Evolutionary conservation across 768 basidiomycete species (phyloP), one percentile per base, ranked within the genome.

Genomic region (Tricholoma bakamatsutake): DNA sequence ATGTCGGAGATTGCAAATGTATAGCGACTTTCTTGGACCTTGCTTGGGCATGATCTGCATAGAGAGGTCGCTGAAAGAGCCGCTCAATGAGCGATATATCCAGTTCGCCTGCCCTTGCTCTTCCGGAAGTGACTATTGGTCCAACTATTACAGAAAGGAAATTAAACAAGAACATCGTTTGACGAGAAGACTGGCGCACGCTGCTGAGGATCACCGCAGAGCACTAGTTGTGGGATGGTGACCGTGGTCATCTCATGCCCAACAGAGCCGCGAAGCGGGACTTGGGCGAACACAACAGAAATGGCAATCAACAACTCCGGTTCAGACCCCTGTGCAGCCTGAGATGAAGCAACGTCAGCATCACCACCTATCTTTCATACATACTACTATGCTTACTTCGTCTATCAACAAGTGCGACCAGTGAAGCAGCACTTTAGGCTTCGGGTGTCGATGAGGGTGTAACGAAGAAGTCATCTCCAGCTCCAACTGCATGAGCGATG

Each of bases 321-420:
- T 59, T 81, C 79, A 11, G 77, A 77, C 7, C 77, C 78, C 72
- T 81, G 78, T 4, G 78, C 79, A 13, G 79, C 79, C 78, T 80
- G 56, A 2, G 15, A 56, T 34, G n/a, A 24, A 21, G 35, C 28
- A 47, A 43, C 34, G 39, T 52, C 45, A 56, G 34, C 10, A 31
- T 30, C 48, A 34, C 40, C 31, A 57, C 12, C 17, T 24, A 12
- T 18, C 1, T 7, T 37, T 15, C 3, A 46, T 24, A n/a, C 3
- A 46, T 24, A n/a, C 11, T 17, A 31, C 30, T 17, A 7, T 24
- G 10, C 60, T 47, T 35, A 76, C 78, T 66, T 81, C 79, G 54
- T 81, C 79, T 53, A 81, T 78, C 1, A 81, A 53, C 3, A 81
- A 66, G 66, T 81, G 79, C 1, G 78, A 79, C 77, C 78, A 81